These are phyloP conservation scores for Przewalskia tangutica DNA, from an alignment of 257 asterid genomes.

Conservation along the genomic window DNA sequence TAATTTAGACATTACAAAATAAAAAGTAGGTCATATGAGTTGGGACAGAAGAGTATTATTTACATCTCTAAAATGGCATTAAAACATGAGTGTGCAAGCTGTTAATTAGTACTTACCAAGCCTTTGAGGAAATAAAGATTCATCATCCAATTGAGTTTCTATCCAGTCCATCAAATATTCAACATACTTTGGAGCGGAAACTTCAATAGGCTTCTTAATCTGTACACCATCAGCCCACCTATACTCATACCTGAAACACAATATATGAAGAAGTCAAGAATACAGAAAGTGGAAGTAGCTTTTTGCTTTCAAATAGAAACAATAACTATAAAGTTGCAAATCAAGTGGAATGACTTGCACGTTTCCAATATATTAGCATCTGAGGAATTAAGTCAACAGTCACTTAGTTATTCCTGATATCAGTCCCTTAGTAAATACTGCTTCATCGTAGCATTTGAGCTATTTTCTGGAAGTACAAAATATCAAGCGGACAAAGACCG, in stretches of 20 bases:
- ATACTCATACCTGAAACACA: slow-evolving; percentile 29
- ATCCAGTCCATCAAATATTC: slow-evolving; percentile 95
- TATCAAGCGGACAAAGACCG: not conserved
- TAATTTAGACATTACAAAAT: not conserved
- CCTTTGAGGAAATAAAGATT: slow-evolving; percentile 32
- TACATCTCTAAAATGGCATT: not conserved
- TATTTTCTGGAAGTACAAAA: not conserved
- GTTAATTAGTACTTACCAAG: slow-evolving; percentile 36
- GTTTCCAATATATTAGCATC: too few relatives aligned
- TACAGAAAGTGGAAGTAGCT: too few relatives aligned
- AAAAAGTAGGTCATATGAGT: not conserved
- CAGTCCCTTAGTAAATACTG: not conserved
- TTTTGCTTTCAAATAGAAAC: too few relatives aligned
- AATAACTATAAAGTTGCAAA: too few relatives aligned
- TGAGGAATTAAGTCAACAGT: too few relatives aligned
- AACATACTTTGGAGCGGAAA: slow-evolving; percentile 43
- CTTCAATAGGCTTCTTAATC: slow-evolving; percentile 65
- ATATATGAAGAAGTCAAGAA: not conserved
- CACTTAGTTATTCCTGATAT: not conserved
- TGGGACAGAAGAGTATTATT: not conserved
- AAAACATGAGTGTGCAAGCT: not conserved
- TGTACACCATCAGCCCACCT: slow-evolving; percentile 93
- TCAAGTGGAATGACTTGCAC: too few relatives aligned
- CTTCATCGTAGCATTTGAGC: not conserved
- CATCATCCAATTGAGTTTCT: slow-evolving; percentile 19